Base-by-base conservation (phyloP, 371 early-diverging fungal genomes). In the Mucor circinelloides region DNA sequence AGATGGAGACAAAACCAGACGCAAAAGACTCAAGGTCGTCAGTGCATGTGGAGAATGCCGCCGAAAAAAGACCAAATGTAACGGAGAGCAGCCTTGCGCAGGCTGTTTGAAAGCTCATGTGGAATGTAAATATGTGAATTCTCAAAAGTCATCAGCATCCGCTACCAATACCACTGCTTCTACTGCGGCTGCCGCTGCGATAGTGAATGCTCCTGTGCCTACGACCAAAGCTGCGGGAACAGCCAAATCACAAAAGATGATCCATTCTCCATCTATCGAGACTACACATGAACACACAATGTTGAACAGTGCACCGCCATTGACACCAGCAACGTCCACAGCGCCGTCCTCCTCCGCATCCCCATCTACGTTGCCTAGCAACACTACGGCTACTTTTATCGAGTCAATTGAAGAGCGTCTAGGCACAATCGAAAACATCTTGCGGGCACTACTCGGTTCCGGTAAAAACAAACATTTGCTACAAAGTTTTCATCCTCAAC, bases 31-130 rank as follows among this genome's bases (percentile, higher is more conserved):
- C 67, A 77, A 74, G 58, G 74, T 72, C 6, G 66, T 67, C 21
- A 74, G 69, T 36, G 78, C 78, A 10, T 77, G 78, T 46, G 58
- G 66, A 30, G 72, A 72, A 42, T 77, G 78, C 54, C 67, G 78
- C 23, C 60, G 78, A 40, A 75, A 73, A 56, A 77, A 77, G 38
- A 75, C 76, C 2, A 75, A 75, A 62, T 75, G 78, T 38, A 72
- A 77, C 59, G 74, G 78, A 27, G 70, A 69, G 56, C 60, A 68
- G 15, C 78, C 78, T 5, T 77, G 78, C 32, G 63, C 66, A 13
- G 66, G 66, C 40, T 77, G 78, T 48, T 56, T 69, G 28, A 77
- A 77, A 46, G 68, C 77, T 54, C 69, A 64, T 59, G 69, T 75
- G 2, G 68, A 75, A 27, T 78, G 78, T 64, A 64, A 62, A 63